A percentile compares a stretch with the other conserved stretches of the same genome.
phyloP scores from a whole-genome alignment of 176 grass and related monocot genomes.

The Phragmites australis region DNA sequence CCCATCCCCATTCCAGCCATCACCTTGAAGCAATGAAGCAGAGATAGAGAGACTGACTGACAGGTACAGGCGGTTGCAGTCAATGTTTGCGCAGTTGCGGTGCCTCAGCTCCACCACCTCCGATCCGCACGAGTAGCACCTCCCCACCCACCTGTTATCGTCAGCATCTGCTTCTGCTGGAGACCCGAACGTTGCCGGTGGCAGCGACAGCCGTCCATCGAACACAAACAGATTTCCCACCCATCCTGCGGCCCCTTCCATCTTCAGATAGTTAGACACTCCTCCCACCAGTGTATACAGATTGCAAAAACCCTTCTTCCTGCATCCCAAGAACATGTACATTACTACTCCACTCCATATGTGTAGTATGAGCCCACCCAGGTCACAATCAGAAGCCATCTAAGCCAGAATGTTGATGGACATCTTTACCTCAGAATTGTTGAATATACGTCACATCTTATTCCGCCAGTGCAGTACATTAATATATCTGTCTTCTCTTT shows the following conservation, averaged over 20 bases:
- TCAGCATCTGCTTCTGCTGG: not conserved
- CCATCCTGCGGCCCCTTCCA: slow-evolving; percentile 65
- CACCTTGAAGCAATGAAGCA: no score
- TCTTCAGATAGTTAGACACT: slow-evolving; percentile 90
- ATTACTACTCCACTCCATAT: no score
- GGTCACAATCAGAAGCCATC: not conserved
- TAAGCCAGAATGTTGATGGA: not conserved
- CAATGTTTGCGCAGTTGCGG: slow-evolving; percentile 86
- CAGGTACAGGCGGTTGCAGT: slow-evolving; percentile 94
- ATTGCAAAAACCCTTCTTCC: slow-evolving; percentile 76
- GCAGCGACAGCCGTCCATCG: slow-evolving; percentile 74
- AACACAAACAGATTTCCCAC: slow-evolving; percentile 93
- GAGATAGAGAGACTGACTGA: not conserved
- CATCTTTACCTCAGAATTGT: slow-evolving; percentile 77
- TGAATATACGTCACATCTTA: slow-evolving; percentile 89
- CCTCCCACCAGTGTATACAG: slow-evolving; percentile 86
- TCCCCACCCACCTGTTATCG: slow-evolving; percentile 39
- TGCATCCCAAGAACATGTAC: slow-evolving; percentile 27
- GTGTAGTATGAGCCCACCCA: no score
- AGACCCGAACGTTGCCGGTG: slow-evolving; percentile 57
- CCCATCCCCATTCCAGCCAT: no score
- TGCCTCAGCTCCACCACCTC: slow-evolving; percentile 70
- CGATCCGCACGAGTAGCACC: slow-evolving; percentile 71
- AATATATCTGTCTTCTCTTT: slow-evolving; percentile 85
- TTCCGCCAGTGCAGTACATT: slow-evolving; percentile 96